These are phyloP conservation scores for Naumovozyma baii DNA, from an alignment of 805 yeast species.

Conservation along the genomic window DNA sequence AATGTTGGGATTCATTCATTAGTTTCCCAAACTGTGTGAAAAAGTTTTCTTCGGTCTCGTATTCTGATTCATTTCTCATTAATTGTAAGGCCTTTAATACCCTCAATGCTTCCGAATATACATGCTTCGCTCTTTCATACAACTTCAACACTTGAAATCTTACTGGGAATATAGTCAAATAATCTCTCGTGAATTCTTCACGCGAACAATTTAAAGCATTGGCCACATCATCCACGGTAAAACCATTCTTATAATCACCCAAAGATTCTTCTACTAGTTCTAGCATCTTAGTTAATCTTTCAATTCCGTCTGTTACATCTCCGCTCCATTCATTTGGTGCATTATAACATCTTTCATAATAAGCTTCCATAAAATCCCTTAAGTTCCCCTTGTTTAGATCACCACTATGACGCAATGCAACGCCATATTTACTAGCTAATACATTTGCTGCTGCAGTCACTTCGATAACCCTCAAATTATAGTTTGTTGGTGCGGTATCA, in stretches of 20 bases:
- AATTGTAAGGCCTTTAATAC: slow-evolving; percentile 43
- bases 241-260: slow-evolving; percentile 36
- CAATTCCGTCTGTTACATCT: slow-evolving; percentile 33
- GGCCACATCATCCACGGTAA: slow-evolving; percentile 41
- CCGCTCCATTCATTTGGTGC: slow-evolving; percentile 36
- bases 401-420: slow-evolving; percentile 22
- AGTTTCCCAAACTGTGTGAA: slow-evolving; percentile 40
- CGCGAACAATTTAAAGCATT: slow-evolving; percentile 33
- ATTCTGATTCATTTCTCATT: slow-evolving; percentile 15
- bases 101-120: slow-evolving; percentile 49
- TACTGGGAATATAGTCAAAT: slow-evolving; percentile 47
- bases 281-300: slow-evolving; percentile 34
- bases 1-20: slow-evolving; percentile 51
- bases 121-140: slow-evolving; percentile 52
- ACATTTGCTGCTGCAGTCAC: slow-evolving; percentile 55
- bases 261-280: slow-evolving; percentile 37
- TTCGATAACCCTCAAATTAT: slow-evolving; percentile 64
- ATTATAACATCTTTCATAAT: slow-evolving; percentile 26
- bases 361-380: slow-evolving; percentile 52
- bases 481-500: slow-evolving; percentile 60
- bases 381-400: slow-evolving; percentile 43
- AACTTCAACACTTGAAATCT: slow-evolving; percentile 46
- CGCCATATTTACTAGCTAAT: slow-evolving; percentile 40
- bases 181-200: slow-evolving; percentile 37
- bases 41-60: slow-evolving; percentile 26